These are phyloP conservation scores for Primulina tabacum DNA, from an alignment of 257 asterid genomes.

Conservation along the genomic window DNA sequence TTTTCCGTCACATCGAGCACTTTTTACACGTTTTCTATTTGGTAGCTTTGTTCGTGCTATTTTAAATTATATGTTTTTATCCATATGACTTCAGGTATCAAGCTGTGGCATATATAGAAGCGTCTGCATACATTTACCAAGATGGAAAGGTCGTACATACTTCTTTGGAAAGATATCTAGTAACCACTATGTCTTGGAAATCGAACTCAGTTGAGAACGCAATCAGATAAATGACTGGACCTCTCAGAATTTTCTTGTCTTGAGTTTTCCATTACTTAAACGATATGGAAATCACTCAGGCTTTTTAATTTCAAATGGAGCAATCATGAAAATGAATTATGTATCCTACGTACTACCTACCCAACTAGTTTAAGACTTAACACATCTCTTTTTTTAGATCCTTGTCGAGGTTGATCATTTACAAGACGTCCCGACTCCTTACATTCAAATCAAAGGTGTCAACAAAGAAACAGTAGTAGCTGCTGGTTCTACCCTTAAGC, in stretches of 20 bases:
- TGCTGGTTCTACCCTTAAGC: conserved; percentile 79
- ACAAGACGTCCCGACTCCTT: conserved; percentile 86
- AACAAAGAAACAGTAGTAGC: conserved; percentile 79
- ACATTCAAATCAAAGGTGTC: conserved; percentile 87
- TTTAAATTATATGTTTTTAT: conserved; percentile 21
- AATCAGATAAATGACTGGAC: not conserved
- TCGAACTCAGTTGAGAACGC: not conserved
- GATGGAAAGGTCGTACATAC: conserved; percentile 82
- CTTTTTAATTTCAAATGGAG: not conserved
- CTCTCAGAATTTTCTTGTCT: not conserved
- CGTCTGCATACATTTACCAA: conserved; percentile 93
- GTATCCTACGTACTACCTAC: not conserved
- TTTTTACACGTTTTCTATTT: conserved; percentile 5
- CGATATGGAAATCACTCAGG: not conserved
- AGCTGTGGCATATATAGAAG: conserved; percentile 91
- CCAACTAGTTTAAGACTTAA: not conserved
- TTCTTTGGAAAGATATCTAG: conserved; percentile 14
- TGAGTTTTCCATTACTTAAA: not conserved
- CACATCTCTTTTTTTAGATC: conserved; percentile 42
- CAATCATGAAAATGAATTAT: not conserved
- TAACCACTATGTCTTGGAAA: conserved; percentile 1
- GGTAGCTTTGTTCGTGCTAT: conserved; percentile 8
- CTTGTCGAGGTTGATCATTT: conserved; percentile 95
- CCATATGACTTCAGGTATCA: conserved; percentile 70
- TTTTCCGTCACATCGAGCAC: too few relatives aligned